Base-by-base conservation (phyloP, 2,329 filamentous ascomycete species). In the Curvularia lunata region DNA sequence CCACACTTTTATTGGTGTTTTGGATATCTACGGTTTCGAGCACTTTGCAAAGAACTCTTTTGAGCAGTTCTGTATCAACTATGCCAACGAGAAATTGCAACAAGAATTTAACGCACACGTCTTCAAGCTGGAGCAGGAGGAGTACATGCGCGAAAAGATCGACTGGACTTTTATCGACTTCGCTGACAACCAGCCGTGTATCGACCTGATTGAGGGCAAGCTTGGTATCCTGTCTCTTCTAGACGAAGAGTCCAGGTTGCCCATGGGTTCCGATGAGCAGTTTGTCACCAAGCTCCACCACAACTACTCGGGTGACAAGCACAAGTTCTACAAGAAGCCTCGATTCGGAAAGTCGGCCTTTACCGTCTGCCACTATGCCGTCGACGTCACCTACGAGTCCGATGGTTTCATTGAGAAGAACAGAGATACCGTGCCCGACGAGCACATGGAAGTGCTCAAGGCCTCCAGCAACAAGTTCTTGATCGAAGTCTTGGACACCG, bases 111-210 rank as follows among this genome's bases (percentile, higher is more conserved):
- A 99, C 79, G 92, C 96, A 76, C 95, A 99, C 73, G 95, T 99
- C 34, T 99, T 99, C 86, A 97, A 98, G 79, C 86, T 99, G 21
- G 95, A 99, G 77, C 95, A 99, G 77, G 95, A 99, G 76, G 95
- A 99, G 78, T 99, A 99, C 75, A 85, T 97, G 40, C 88, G 89
- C 54, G 95, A 99, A 79, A 84, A 98, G 80, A 99, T 99, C 65
- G 93, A 98, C 79, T 99, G 95, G 95, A 97, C 91, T 9, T 99
- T 99, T 75, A 99, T 99, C 75, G 95, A 99, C 75, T 99, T 99
- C 78, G 96, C 94, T 5, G 95, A 99, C 79, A 99, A 99, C 71
- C 95, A 99, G 80, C 95, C 95, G 18, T 99, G 95, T 81, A 99
- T 99, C 70, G 95, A 99, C 77, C 81, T 99, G 52, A 99, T 99